Evolutionary conservation across 2,329 filamentous ascomycete genomes (phyloP).

Genomic region (Mollisia scopiformis): DNA sequence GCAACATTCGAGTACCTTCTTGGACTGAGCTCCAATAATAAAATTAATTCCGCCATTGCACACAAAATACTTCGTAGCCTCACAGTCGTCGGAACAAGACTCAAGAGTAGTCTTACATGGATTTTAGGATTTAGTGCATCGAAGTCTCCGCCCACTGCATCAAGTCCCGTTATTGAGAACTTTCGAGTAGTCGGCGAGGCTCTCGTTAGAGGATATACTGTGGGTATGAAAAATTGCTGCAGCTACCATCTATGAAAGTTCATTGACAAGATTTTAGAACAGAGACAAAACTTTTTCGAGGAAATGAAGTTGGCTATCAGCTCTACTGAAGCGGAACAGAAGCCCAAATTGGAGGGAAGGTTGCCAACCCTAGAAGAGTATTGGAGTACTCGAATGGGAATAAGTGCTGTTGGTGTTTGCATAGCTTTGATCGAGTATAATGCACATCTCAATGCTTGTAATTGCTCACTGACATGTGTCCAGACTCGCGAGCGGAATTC

Average conservation of each 20-base stretch:
- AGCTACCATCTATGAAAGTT: neutral
- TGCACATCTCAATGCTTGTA: neutral
- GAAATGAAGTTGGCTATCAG: conserved; percentile 26
- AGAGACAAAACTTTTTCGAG: conserved; percentile 25
- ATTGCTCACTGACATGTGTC: neutral
- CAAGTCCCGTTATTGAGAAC: conserved; percentile 22
- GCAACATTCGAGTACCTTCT: too few relatives aligned
- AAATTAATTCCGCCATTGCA: too few relatives aligned
- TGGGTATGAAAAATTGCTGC: conserved; percentile 9
- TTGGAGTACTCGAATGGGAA: conserved; percentile 29
- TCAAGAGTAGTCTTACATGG: conserved; percentile 4
- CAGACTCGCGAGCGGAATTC: conserved; percentile 7
- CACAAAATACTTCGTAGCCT: too few relatives aligned
- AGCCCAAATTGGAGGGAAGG: conserved; percentile 11
- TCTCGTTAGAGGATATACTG: conserved; percentile 20
- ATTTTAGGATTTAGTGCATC: conserved; percentile 1
- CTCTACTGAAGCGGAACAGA: conserved; percentile 27
- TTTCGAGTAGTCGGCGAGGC: conserved; percentile 27
- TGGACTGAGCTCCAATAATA: too few relatives aligned
- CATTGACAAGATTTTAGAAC: conserved; percentile 4
- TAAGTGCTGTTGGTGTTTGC: conserved; percentile 28
- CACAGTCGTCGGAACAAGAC: too few relatives aligned
- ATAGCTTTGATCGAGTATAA: conserved; percentile 27
- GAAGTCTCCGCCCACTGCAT: conserved; percentile 2
- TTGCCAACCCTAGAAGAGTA: conserved; percentile 29